These are phyloP conservation scores for Mycena sanguinolenta DNA, from an alignment of 768 basidiomycete species.

Conservation along the genomic window DNA sequence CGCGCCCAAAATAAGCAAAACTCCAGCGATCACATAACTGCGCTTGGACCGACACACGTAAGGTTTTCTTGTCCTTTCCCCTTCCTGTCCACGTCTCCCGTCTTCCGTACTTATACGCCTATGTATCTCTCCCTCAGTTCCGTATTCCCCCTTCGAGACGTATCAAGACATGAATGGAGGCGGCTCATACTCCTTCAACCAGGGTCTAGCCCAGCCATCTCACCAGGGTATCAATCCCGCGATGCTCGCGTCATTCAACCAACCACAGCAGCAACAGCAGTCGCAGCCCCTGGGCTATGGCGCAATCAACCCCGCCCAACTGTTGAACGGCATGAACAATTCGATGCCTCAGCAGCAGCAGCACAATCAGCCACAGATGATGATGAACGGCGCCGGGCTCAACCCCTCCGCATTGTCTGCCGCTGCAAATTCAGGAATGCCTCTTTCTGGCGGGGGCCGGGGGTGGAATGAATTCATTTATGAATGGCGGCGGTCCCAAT, in stretches of 20 bases:
- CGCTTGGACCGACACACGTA: constrained; percentile 30
- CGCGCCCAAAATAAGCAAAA: constrained; percentile 19
- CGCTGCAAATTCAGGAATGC: constrained; percentile 18
- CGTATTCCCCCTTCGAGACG: not conserved
- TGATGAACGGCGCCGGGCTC: constrained; percentile 28
- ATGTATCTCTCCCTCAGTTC: constrained; percentile 11
- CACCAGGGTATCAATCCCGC: constrained; percentile 37
- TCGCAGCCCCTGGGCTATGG: constrained; percentile 23
- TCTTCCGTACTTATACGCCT: not conserved
- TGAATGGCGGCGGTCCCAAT: constrained; percentile 12
- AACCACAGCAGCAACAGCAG: constrained; percentile 14
- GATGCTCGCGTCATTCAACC: constrained; percentile 36
- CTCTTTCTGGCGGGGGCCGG: constrained; percentile 8
- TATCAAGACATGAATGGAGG: constrained; percentile 25
- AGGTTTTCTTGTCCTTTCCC: not conserved
- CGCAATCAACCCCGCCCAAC: constrained; percentile 30
- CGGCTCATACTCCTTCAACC: constrained; percentile 20
- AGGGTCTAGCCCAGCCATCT: constrained; percentile 13
- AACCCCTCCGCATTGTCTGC: constrained; percentile 32
- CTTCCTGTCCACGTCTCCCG: not conserved
- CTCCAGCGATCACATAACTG: constrained; percentile 20
- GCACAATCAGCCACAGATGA: constrained; percentile 26
- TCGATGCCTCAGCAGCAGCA: constrained; percentile 33
- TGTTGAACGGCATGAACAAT: constrained; percentile 32
- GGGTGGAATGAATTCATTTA: constrained; percentile 16